Evolutionary conservation across 1,284 basidiomycete genomes (phyloP), one percentile per base, ranked within the genome.

Genomic region (Uromyces viciae-fabae): DNA sequence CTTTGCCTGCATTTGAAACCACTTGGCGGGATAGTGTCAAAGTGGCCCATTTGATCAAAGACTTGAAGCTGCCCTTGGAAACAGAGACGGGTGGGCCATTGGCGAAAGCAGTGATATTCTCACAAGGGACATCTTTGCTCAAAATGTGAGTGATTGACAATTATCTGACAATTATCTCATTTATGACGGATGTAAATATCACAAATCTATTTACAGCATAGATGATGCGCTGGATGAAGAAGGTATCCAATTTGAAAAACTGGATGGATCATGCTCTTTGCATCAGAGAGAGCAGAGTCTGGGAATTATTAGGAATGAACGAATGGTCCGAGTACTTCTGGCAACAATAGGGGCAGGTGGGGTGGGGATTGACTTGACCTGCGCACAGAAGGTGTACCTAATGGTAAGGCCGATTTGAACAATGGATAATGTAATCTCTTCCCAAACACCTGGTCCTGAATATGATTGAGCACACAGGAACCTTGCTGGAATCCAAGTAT

Each of bases 401-500:
- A 66, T 66, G 62, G 62, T 66, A 42, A 66, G 62, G 40, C 28
- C 3, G 17, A 42, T n/a, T 3, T 42, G 38, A n/a, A n/a, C n/a
- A n/a, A n/a, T n/a, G n/a, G n/a, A 33, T 40, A n/a, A 66, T n/a
- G n/a, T n/a, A n/a, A n/a, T n/a, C 19, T 66, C 1, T 42, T 19
- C 38, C 5, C 33, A 62, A 8, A 42, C 17, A 66, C n/a, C n/a
- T 19, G 40, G 38, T 42, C n/a, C 38, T 1, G 0, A 4, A 66
- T 42, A 66, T 11, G 0, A 42, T 25, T 42, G 22, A 7, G n/a
- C n/a, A n/a, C n/a, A n/a, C n/a, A 66, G 62, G 36, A 66, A 25
- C 62, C 62, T 5, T 66, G 62, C 43, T 66, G 62, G 62, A 66
- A 66, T 66, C 62, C 19, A 11, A 66, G 62, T 25, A 25, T 66